phyloP scores from a whole-genome alignment of 768 basidiomycete genomes.

The Clavaria fumosa region DNA sequence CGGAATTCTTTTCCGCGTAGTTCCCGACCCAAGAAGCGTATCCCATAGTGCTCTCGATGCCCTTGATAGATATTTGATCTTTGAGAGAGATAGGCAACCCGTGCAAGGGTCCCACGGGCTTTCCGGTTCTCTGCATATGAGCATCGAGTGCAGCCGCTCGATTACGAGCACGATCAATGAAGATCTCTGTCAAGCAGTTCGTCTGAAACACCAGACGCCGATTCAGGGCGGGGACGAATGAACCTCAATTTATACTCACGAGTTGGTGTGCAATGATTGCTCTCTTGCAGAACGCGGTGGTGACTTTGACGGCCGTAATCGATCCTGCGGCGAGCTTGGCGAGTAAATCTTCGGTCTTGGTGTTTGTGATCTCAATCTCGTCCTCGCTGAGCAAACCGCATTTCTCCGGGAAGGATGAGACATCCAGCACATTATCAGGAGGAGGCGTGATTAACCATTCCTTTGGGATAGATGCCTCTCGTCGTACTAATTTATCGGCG shows the following conservation, averaged over 20 bases:
- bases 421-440: conserved; percentile 32
- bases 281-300: conserved; percentile 59
- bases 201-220: conserved; percentile 6
- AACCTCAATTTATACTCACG: conserved; percentile 22
- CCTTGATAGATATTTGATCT: conserved; percentile 57
- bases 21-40: conserved; percentile 62
- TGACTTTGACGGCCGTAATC: conserved; percentile 56
- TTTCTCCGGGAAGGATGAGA: conserved; percentile 35
- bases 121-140: conserved; percentile 43
- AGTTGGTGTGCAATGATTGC: conserved; percentile 71
- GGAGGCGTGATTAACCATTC: conserved; percentile 45
- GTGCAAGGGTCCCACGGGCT: conserved; percentile 55
- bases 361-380: conserved; percentile 36
- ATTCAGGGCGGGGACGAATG: background rate
- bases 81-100: conserved; percentile 64
- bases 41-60: conserved; percentile 35
- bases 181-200: conserved; percentile 60
- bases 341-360: conserved; percentile 30
- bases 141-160: conserved; percentile 56
- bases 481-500: conserved; percentile 36
- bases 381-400: conserved; percentile 54
- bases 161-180: conserved; percentile 51
- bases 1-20: conserved; percentile 40
- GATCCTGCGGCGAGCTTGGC: conserved; percentile 32
- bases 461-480: conserved; percentile 40